phyloP scores from a whole-genome alignment of 1,139 yeast genomes.

The Scheffersomyces lignicola region DNA sequence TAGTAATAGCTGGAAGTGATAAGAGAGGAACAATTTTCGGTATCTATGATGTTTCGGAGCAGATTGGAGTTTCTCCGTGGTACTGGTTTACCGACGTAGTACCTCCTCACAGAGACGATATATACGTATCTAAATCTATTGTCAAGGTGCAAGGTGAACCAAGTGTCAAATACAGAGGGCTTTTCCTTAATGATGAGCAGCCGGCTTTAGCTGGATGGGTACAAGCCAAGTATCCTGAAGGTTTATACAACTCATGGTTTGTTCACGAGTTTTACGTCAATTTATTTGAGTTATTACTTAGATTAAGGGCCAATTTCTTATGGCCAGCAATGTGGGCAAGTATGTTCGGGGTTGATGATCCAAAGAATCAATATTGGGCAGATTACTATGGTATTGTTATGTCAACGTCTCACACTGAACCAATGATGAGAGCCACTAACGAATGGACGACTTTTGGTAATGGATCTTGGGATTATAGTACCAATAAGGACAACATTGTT shows the following conservation, averaged over 20 bases:
- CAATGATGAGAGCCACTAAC: conserved; percentile 17
- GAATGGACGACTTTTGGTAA: conserved; percentile 16
- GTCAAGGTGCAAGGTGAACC: conserved; percentile 15
- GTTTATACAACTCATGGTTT: conserved; percentile 13
- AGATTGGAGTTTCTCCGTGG: conserved; percentile 19
- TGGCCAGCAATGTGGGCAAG: conserved; percentile 21
- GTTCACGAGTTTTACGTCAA: conserved; percentile 17
- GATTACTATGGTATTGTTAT: conserved; percentile 20
- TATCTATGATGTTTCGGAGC: conserved; percentile 15
- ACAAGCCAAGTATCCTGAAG: conserved; percentile 12
- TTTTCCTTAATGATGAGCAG: conserved; percentile 18
- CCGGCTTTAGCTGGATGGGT: conserved; percentile 18
- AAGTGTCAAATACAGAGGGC: conserved; percentile 16
- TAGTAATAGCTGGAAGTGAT: conserved; percentile 17
- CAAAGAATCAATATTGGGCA: conserved; percentile 17
- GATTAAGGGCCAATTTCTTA: conserved; percentile 16
- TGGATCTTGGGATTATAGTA: conserved; percentile 18
- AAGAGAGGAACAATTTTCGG: conserved; percentile 17
- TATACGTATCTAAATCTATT: conserved; percentile 11
- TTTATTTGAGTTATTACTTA: conserved; percentile 15
- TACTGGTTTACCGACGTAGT: conserved; percentile 17
- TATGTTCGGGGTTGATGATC: conserved; percentile 18
- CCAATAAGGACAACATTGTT: conserved; percentile 16
- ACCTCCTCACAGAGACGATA: conserved; percentile 9
- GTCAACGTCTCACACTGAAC: conserved; percentile 21